phyloP scores from a whole-genome alignment of 306 rosid species.

The Pachyrhizus erosus region DNA sequence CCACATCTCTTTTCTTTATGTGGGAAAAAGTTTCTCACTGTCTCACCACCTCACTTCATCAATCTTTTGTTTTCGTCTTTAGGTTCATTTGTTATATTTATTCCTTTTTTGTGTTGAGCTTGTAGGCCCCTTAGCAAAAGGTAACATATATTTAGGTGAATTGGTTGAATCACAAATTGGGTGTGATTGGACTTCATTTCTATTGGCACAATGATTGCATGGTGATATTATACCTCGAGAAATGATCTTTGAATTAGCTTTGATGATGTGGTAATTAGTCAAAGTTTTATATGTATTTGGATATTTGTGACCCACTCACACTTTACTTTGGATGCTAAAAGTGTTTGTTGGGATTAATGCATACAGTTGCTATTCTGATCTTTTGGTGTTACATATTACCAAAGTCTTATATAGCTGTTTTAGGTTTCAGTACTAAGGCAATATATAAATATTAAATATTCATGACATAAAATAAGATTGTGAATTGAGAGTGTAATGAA shows the following conservation, averaged over 20 bases:
- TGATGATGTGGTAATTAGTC: background rate
- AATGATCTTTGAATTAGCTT: conserved; percentile 1
- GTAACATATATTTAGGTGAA: background rate
- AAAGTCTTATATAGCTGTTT: background rate
- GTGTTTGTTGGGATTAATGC: background rate
- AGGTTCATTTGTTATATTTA: conserved; percentile 17
- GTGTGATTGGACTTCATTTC: background rate
- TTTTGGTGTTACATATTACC: background rate
- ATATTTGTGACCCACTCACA: conserved; percentile 6
- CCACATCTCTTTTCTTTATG: background rate
- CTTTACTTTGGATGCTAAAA: conserved; percentile 28
- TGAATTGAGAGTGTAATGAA: too few species aligned
- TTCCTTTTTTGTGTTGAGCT: background rate
- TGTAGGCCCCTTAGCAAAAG: conserved; percentile 32
- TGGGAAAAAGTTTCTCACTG: background rate
- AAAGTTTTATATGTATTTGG: background rate
- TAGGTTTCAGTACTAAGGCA: background rate
- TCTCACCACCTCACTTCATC: background rate
- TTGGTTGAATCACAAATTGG: conserved; percentile 15
- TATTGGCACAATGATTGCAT: conserved; percentile 2
- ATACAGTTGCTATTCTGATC: background rate
- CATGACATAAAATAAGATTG: too few species aligned
- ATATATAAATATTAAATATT: background rate
- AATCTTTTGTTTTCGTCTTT: conserved; percentile 5
- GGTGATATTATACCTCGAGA: conserved; percentile 2